Evolutionary conservation across 345 rosid species (phyloP), one percentile per base, ranked within the genome.

Genomic region (Citrus inodora): DNA sequence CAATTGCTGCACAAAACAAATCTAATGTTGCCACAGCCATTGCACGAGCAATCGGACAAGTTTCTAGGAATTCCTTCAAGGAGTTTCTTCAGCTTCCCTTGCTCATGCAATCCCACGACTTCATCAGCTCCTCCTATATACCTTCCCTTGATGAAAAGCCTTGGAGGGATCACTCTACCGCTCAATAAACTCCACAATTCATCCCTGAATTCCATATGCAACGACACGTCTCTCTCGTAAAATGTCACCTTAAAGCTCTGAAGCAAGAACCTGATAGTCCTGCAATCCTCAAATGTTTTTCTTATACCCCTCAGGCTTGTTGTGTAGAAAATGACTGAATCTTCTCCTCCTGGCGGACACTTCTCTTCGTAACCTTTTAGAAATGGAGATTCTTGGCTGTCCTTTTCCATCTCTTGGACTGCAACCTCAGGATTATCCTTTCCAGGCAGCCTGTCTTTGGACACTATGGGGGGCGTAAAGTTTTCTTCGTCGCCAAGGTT

Each of bases 91-190:
- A 94, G 91, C 87, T 86, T 90, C 30, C 99, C 97, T 79, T 88
- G 91, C 74, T 96, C 95, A 59, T 94, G 95, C 81, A 96, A 78
- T 11, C 80, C 67, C 25, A 89, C 83, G 32, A 91, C 97, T 83
- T 92, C 91, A 33, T 92, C 95, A 7, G 97, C 97, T 82, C 97
- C 97, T 35, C 99, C 99, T 30, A 96, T 83, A 84, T 85, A 90
- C 80, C 87, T 91, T 62, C 97, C 98, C 70, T 75, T 89, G 10
- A 96, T 79, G 83, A 96, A 96, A 65, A 96, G 87, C 86, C 85
- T 89, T 10, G 99, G 98, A 28, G 97, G 92, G 37, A 87, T 79
- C 56, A 83, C 93, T 80, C 87, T 89, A 10, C 80, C 81, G 2
- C 87, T 92, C 55, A 89, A 67, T 27, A 89, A 61, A 73, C 85